Evolutionary conservation across 805 yeast species (phyloP).

Genomic region (Ogataea haglerorum): DNA sequence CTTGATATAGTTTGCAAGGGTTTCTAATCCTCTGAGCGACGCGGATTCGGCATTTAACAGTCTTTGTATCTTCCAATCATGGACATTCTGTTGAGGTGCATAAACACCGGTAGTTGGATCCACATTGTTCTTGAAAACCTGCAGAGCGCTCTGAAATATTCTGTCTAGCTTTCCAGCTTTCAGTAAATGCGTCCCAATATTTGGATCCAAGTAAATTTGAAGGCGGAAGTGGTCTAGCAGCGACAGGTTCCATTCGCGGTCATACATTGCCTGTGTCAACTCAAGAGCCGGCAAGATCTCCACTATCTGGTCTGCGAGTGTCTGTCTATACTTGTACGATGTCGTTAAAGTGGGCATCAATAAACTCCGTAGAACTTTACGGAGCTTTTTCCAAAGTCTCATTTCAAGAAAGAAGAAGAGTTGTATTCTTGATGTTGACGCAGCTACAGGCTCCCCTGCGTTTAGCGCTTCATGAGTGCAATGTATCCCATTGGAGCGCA

Average conservation of each 20-base stretch:
- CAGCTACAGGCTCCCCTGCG: neutral
- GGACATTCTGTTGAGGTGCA: conserved; percentile 1
- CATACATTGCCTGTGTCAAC: conserved; percentile 41
- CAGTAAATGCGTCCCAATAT: conserved; percentile 38
- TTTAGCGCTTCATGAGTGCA: neutral
- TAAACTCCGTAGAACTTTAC: conserved; percentile 46
- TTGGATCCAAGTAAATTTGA: conserved; percentile 33
- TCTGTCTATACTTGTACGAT: conserved; percentile 43
- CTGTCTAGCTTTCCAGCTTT: conserved; percentile 38
- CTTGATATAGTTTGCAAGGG: conserved; percentile 25
- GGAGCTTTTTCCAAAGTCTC: conserved; percentile 50
- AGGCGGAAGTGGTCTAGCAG: conserved; percentile 29
- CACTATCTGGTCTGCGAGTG: conserved; percentile 51
- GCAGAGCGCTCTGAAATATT: conserved; percentile 37
- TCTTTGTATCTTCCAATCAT: conserved; percentile 16
- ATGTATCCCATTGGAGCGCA: conserved; percentile 12
- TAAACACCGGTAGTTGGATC: conserved; percentile 11
- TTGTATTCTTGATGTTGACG: conserved; percentile 49
- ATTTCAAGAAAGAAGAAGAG: conserved; percentile 55
- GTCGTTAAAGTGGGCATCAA: conserved; percentile 56
- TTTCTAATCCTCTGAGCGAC: conserved; percentile 20
- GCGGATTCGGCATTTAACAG: conserved; percentile 12
- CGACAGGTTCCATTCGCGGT: conserved; percentile 47
- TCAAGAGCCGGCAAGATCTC: conserved; percentile 52
- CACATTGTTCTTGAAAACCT: conserved; percentile 8